These are phyloP conservation scores for Scheffersomyces coipomensis DNA, from an alignment of 805 yeast species.

Conservation along the genomic window DNA sequence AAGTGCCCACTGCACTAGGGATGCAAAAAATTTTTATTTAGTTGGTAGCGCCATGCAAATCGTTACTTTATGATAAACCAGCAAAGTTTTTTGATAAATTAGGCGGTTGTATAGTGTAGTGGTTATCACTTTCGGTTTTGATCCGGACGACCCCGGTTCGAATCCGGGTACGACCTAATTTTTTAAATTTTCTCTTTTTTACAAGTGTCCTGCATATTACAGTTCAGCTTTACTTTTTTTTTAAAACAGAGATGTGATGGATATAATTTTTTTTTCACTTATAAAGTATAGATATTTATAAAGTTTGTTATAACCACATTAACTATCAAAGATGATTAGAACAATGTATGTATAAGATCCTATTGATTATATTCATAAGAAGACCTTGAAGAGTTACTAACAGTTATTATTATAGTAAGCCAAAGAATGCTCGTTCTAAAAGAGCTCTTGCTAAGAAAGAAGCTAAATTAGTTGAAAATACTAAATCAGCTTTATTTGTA, in stretches of 20 bases:
- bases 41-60: too few relatives aligned
- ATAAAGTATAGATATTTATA: too few relatives aligned
- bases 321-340: slow-evolving; percentile 26
- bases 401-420: slow-evolving; percentile 43
- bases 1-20: too few relatives aligned
- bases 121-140: slow-evolving; percentile 83
- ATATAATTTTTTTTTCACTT: too few relatives aligned
- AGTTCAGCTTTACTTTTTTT: too few relatives aligned
- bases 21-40: too few relatives aligned
- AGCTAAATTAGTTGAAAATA: slow-evolving; percentile 85
- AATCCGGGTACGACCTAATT: slow-evolving; percentile 65
- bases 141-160: slow-evolving; percentile 84
- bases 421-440: slow-evolving; percentile 93
- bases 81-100: not conserved
- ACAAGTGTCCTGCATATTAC: too few relatives aligned
- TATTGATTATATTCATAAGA: not conserved
- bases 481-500: slow-evolving; percentile 84
- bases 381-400: slow-evolving; percentile 4
- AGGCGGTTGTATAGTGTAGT: slow-evolving; percentile 51
- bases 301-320: too few relatives aligned
- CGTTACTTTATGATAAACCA: too few relatives aligned
- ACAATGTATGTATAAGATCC: slow-evolving; percentile 32
- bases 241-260: too few relatives aligned
- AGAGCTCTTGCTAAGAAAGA: slow-evolving; percentile 89
- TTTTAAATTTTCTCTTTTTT: slow-evolving; percentile 5